Evolutionary conservation across 2,329 filamentous ascomycete genomes (phyloP).

Genomic region (Beauveria rudraprayagi): DNA sequence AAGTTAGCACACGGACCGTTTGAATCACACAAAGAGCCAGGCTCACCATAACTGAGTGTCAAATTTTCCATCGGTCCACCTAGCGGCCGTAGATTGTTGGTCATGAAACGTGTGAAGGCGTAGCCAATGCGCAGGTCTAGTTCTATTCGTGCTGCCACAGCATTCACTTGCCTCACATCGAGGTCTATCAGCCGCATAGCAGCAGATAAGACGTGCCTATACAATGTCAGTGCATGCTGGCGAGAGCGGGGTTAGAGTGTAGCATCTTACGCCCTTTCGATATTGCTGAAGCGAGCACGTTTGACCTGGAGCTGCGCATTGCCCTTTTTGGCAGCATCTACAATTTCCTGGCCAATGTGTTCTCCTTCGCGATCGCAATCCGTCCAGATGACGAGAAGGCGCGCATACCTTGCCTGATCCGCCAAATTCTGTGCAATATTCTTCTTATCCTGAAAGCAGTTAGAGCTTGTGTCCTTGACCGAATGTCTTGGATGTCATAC

Average conservation of each 20-base stretch:
- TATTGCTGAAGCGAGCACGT: conserved; percentile 89
- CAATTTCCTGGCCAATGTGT: conserved; percentile 88
- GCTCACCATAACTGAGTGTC: conserved; percentile 70
- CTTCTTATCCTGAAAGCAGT: conserved; percentile 57
- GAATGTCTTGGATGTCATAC: conserved; percentile 32
- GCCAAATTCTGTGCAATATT: conserved; percentile 79
- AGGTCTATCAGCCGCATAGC: conserved; percentile 68
- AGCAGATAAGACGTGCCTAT: conserved; percentile 76
- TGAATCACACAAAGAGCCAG: not conserved
- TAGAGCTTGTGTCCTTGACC: conserved; percentile 5
- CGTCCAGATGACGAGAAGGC: conserved; percentile 89
- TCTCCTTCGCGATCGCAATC: conserved; percentile 98
- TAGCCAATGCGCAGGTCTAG: conserved; percentile 87
- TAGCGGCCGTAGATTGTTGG: conserved; percentile 64
- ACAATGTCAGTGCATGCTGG: conserved; percentile 5
- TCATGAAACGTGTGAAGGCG: conserved; percentile 85
- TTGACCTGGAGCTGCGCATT: conserved; percentile 72
- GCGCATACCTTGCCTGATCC: conserved; percentile 63
- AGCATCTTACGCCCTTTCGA: conserved; percentile 69
- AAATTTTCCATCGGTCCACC: conserved; percentile 57
- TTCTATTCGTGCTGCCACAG: conserved; percentile 83
- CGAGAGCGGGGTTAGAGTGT: conserved; percentile 6
- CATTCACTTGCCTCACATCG: conserved; percentile 79
- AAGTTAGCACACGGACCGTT: conserved; percentile 6
- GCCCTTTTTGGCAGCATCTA: conserved; percentile 65